Evolutionary conservation across 1,139 yeast species (phyloP), one percentile per base, ranked within the genome.

Genomic region (Hemisphaericaspora subhashii): DNA sequence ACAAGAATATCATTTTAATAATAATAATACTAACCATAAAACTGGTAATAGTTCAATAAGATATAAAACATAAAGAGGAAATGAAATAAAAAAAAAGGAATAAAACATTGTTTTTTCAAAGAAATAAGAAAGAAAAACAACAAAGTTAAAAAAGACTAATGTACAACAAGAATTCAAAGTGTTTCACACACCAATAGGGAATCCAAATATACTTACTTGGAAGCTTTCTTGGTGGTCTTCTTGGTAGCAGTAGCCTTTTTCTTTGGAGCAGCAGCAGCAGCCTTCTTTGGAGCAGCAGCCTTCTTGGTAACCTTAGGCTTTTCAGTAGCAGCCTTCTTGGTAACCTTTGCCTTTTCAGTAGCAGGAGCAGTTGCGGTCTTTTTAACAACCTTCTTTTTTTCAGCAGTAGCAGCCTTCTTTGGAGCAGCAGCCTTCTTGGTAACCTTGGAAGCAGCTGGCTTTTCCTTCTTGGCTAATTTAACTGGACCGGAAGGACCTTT

Each of bases 401-500:
- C 39, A 17, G 52, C 45, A 17, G 52, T 38, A 18, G 62, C 32
- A 15, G 36, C 52, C n/a, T 57, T 47, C 47, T 53, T 56, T 24
- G 43, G 36, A 25, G 45, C 26, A 22, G 47, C 42, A 14, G 46
- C 37, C 40, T 54, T 53, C 23, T 48, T 37, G 14, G 41, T 38
- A 20, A 42, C 45, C n/a, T 43, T 37, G 14, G 53, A 49, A 20
- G 45, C 37, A 25, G 39, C 37, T 18, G 45, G 41, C 33, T 36
- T 38, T 36, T 58, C 66, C 53, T 64, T 62, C 70, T 78, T 79
- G 55, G 69, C 72, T 49, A 81, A 63, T 64, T 83, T 83, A 49
- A 83, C 80, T 22, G 88, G 84, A 33, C 89, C 89, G 21, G 86
- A 79, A 14, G 88, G 81, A 44, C 96, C 96, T 71, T 87, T 88